Conservation (phyloP, 345 rosid genomes). For the Gossypium longicalyx region DNA sequence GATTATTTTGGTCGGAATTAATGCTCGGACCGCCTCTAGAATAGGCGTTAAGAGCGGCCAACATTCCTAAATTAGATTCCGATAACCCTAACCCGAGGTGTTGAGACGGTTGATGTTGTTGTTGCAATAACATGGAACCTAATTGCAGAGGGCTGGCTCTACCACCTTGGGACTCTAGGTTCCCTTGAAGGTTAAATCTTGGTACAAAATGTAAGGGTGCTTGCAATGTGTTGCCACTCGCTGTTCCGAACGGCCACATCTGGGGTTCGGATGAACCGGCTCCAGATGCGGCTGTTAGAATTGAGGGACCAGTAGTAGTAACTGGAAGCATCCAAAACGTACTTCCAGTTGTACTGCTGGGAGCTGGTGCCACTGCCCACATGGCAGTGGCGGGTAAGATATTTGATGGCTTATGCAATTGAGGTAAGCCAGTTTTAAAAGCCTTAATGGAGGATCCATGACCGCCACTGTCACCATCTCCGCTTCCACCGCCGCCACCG, state of each 20-base stretch:
- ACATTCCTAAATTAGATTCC: constrained; percentile 64
- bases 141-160: constrained; percentile 56
- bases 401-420: constrained; percentile 29
- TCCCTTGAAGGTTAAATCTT: constrained; percentile 49
- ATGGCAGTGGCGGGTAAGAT: constrained; percentile 46
- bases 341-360: constrained; percentile 42
- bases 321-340: constrained; percentile 76
- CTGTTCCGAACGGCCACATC: constrained; percentile 60
- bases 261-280: constrained; percentile 38
- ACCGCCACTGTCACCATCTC: constrained; percentile 4
- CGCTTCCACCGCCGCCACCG: constrained; percentile 26
- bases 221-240: constrained; percentile 25
- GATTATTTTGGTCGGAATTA: constrained; percentile 38
- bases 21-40: constrained; percentile 45
- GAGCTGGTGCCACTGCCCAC: constrained; percentile 70
- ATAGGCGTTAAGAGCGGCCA: constrained; percentile 61
- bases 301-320: constrained; percentile 28
- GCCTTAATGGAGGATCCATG: constrained; percentile 31
- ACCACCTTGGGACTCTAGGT: constrained; percentile 46
- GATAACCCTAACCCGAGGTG: constrained; percentile 57
- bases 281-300: constrained; percentile 17
- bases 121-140: constrained; percentile 55
- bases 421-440: constrained; percentile 25
- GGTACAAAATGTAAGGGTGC: constrained; percentile 60
- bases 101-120: constrained; percentile 49